Evolutionary conservation across 352 stramenopile species (phyloP), one percentile per base, ranked within the genome.

Genomic region (Phytophthora crassamura): DNA sequence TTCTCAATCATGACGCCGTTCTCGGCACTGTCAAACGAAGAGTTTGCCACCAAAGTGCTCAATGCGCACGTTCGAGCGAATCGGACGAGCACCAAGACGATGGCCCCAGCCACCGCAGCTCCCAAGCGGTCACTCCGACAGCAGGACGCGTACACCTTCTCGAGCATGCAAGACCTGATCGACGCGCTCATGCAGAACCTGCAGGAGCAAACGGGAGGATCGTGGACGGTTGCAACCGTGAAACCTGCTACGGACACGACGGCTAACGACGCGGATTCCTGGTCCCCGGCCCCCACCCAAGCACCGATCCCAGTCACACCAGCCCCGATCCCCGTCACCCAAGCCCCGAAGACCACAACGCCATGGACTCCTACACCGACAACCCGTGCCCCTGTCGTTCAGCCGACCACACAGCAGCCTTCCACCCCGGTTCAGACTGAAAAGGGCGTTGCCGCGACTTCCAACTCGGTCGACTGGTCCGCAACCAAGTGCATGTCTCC

Each of bases 1-100:
- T 86, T 86, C 54, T 78, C 68, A 4, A 75, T 69, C 18, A 69
- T 77, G 69, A 66, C 76, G 35, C 71, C 63, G 39, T 86, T 83
- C 49, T 76, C 74, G 45, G 56, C 73, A 5, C 52, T 86, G 12
- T 80, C 77, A 7, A 61, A 69, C 2, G 70, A 77, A 0, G 77
- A 86, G 39, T 86, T 86, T 34, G 25, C 64, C 14, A 41, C 46
- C 1, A 77, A 76, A 33, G 60, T 77, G 5, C 57, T 64, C 11
- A 79, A 79, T 18, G 62, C 54, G 33, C 55, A 72, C 46, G 32
- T 79, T 38, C 47, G 39, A 1, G 53, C 30, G 16, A 72, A 70
- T 53, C 40, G 15, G 15, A 59, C 66, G 18, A 55, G 39, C 3
- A 25, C 34, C 4, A 5, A 41, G 16, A 43, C 58, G 7, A 22